Evolutionary conservation across 495 filamentous ascomycete species (phyloP), one percentile per base, ranked within the genome.

Genomic region (Talaromyces proteolyticus): DNA sequence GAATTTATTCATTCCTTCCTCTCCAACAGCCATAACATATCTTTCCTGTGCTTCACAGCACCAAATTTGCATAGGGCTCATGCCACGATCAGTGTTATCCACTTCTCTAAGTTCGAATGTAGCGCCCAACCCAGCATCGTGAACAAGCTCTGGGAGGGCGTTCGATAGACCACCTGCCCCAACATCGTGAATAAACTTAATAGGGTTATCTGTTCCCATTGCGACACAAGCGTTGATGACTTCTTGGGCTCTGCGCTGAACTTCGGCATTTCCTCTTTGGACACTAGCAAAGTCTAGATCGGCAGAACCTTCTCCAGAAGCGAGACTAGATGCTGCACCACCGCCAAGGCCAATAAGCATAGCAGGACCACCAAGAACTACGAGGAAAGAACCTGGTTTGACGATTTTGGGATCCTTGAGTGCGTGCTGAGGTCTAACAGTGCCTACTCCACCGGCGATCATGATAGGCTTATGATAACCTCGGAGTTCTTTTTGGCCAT

Each of bases 401-500:
- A 97, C 92, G 53, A 87, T 73, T 11, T 78, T 73, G 2, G 81
- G 78, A 51, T 85, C 73, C 67, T 98, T 98, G 42, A 94, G 75
- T 4, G 93, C 91, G 64, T 96, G 87, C 57, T 91, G 84, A 0
- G 93, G 92, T 50, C 94, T 69, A n/a, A 97, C 91, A n/a, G 88
- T 95, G 29, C 93, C 94, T 40, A 96, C 79, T 61, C 94, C 93
- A 53, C 93, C 94, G 49, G 94, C 93, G 72, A 98, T 86, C 91
- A 98, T 96, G 65, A 98, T 96, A 6, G 93, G 93, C 69, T 98
- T 98, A 73, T 96, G 92, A 58, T 95, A 98, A 14, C 93, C 93
- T 56, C 94, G 76, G 43, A 88, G 69, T 43, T 98, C 92, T 3
- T 76, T 73, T 41, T 75, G 70, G 25, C 78, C 80, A 47, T 79